Base-by-base conservation (phyloP, 495 filamentous ascomycete species). In the Penicillium malachiteum region DNA sequence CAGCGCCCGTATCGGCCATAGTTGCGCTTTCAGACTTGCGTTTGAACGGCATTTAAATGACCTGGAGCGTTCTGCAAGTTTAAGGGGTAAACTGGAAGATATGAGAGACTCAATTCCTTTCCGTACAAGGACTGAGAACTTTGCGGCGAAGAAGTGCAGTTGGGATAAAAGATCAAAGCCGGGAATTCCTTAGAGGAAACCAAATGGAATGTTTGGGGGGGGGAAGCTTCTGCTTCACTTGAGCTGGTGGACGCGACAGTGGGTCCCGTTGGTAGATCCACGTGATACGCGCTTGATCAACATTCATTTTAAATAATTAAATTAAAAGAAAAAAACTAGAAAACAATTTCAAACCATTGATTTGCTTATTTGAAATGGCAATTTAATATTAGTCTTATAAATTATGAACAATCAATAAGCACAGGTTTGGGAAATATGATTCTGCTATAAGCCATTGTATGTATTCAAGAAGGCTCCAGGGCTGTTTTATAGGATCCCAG, bases 21-120 rank as follows among this genome's bases (percentile, higher is more conserved):
- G 16, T 40, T 6, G 62, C 30, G 12, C 48, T 58, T 52, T 53
- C 58, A 39, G 66, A 60, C 54, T 67, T 72, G 54, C 70, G 70
- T 58, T 65, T 64, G 26, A 56, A 54, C 34, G 66, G 58, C 69
- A 71, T 43, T 48, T 49, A 18, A n/a, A 31, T 14, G 21, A 10
- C 33, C 13, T 35, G 9, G 13, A 37, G 11, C 17, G 43, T 46
- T 46, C 13, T 52, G 26, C n/a, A 18, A n/a, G 16, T 16, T 40
- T 38, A 53, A 41, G 48, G 37, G 26, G 44, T 33, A 40, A 31
- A 26, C 21, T 26, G 21, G 21, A 26, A 31, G 43, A 37, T 37
- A 37, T 2, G 2, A 13, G 34, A 13, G 34, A 13, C 34, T 37
- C 21, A 26, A 26, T 26, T 26, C 21, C 34, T 37, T 37, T 37